These are phyloP conservation scores for Chrysopogon serrulatus DNA, from an alignment of 176 grass and related monocot species.

Conservation along the genomic window DNA sequence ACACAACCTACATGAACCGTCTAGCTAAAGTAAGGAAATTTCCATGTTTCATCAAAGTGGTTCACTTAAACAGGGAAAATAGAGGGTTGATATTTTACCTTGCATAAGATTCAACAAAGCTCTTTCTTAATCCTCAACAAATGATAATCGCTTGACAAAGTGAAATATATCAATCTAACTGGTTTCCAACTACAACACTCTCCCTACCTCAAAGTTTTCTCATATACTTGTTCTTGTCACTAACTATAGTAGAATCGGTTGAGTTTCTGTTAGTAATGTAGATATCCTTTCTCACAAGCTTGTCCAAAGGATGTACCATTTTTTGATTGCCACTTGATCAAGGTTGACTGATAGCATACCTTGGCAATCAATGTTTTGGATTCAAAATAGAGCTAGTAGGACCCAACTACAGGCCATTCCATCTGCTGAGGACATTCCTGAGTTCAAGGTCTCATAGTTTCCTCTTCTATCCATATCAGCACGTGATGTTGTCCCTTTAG, in stretches of 20 bases:
- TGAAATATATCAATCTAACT: conserved; percentile 16
- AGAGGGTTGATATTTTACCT: background rate
- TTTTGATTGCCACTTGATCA: conserved; percentile 19
- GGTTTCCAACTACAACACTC: background rate
- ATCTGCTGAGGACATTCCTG: conserved; percentile 20
- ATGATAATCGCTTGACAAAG: background rate
- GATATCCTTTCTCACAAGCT: conserved; percentile 37
- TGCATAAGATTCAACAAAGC: conserved; percentile 1
- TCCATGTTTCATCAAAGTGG: background rate
- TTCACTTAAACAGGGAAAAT: background rate
- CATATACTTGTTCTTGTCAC: conserved; percentile 63
- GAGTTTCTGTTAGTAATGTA: conserved; percentile 73
- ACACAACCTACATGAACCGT: conserved; percentile 2
- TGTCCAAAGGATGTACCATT: conserved; percentile 33
- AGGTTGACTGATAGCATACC: background rate
- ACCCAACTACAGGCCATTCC: conserved; percentile 23
- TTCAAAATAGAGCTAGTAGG: background rate
- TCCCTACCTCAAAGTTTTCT: conserved; percentile 18
- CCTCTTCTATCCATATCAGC: conserved; percentile 17
- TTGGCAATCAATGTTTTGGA: conserved; percentile 14
- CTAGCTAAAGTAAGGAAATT: background rate
- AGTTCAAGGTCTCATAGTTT: conserved; percentile 19
- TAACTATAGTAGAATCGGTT: conserved; percentile 59
- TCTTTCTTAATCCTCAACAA: conserved; percentile 6
- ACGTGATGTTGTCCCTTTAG: conserved; percentile 13